Conservation (phyloP, 768 basidiomycete genomes). For the Auricularia heimuer region DNA sequence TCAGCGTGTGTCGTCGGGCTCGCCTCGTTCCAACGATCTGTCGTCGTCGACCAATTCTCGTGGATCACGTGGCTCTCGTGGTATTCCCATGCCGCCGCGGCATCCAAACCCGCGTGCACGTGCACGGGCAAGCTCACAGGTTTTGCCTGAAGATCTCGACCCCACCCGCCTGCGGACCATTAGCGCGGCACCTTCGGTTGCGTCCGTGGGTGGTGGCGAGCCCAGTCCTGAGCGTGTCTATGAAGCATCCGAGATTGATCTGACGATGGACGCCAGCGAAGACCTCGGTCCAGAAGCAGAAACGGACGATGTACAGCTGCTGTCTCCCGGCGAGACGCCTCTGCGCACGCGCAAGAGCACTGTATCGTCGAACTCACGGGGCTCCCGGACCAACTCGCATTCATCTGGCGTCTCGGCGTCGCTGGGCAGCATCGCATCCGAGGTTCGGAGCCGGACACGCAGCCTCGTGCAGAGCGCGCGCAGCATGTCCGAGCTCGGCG, state of each 20-base stretch:
- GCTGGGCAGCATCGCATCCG: not conserved
- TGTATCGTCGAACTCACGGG: not conserved
- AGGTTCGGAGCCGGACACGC: not conserved
- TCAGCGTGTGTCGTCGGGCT: not conserved
- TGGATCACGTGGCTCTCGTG: not conserved
- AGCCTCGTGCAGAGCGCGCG: not conserved
- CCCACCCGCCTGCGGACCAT: not conserved
- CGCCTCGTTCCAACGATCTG: not conserved
- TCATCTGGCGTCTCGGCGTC: not conserved
- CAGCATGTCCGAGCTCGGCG: not conserved
- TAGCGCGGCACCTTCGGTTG: not conserved
- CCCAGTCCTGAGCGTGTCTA: not conserved
- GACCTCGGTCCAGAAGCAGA: not conserved
- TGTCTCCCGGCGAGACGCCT: not conserved
- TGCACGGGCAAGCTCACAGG: not conserved
- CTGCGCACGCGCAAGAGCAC: not conserved
- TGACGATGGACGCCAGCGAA: not conserved
- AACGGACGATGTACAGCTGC: not conserved
- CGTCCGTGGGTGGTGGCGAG: not conserved
- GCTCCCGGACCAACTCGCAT: conserved; percentile 1
- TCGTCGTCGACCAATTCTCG: not conserved
- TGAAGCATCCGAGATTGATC: not conserved
- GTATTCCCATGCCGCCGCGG: not conserved
- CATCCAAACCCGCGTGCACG: not conserved
- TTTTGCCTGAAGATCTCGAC: not conserved